phyloP scores from a whole-genome alignment of 805 yeast genomes.

The Diddensiella transvaalensis region DNA sequence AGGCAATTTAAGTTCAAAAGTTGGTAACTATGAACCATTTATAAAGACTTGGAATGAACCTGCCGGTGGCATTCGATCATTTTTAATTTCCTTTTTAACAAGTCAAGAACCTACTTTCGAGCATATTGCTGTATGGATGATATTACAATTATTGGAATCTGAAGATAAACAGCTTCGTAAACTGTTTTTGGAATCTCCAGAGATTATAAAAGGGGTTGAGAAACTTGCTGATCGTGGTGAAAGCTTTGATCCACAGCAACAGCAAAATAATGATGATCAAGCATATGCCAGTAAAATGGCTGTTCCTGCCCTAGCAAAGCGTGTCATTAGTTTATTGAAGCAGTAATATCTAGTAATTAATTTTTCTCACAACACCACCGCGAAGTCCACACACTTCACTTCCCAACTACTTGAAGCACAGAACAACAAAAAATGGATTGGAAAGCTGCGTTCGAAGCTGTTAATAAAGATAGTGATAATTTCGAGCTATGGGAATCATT shows the following conservation, averaged over 20 bases:
- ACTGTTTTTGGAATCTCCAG: conserved; percentile 32
- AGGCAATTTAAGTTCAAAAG: conserved; percentile 91
- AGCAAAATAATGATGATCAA: conserved; percentile 23
- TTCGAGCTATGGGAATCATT: conserved; percentile 20
- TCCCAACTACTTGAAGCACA: too few species aligned
- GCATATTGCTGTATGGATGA: conserved; percentile 97
- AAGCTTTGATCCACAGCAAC: conserved; percentile 7
- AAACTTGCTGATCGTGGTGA: conserved; percentile 32
- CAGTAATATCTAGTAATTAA: neutral
- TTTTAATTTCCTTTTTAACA: conserved; percentile 72
- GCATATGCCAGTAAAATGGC: conserved; percentile 34
- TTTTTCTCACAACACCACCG: too few species aligned
- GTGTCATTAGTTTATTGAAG: conserved; percentile 25
- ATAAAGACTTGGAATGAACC: conserved; percentile 76
- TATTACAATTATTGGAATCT: conserved; percentile 86
- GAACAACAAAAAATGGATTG: conserved; percentile 5
- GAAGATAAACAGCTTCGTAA: conserved; percentile 56
- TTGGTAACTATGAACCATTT: conserved; percentile 75
- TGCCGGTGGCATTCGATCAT: conserved; percentile 80
- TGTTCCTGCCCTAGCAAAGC: conserved; percentile 35
- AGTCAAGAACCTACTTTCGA: conserved; percentile 91
- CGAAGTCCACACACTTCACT: too few species aligned
- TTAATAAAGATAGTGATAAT: conserved; percentile 15
- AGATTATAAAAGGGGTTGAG: conserved; percentile 33
- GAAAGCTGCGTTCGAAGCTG: conserved; percentile 17